Percentiles rank a stretch among this genome's conserved stretches.
These are phyloP conservation scores for Tulasnella sp. DNA, from an alignment of 768 basidiomycete genomes.

Conservation along the genomic window DNA sequence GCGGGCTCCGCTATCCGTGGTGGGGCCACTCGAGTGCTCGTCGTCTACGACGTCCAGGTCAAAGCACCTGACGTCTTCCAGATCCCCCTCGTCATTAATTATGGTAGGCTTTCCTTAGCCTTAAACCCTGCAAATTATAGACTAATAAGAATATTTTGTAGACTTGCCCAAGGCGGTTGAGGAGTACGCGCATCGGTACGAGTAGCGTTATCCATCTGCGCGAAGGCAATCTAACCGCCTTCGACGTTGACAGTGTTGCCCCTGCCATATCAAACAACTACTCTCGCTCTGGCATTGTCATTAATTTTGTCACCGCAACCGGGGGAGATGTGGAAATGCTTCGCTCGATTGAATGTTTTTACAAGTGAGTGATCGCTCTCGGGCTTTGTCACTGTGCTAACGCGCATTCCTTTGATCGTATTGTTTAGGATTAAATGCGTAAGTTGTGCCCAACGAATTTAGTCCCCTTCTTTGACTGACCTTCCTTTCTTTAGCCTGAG, in stretches of 20 bases:
- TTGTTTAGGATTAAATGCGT: slow-evolving; percentile 79
- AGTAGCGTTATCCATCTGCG: slow-evolving; percentile 29
- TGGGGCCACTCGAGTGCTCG: slow-evolving; percentile 66
- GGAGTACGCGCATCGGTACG: slow-evolving; percentile 90
- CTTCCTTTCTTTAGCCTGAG: slow-evolving; percentile 59
- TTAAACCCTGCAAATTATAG: neutral
- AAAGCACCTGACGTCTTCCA: slow-evolving; percentile 86
- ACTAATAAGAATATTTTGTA: slow-evolving; percentile 34
- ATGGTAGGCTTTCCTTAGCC: slow-evolving; percentile 49
- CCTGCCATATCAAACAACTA: slow-evolving; percentile 83
- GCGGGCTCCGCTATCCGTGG: slow-evolving; percentile 60
- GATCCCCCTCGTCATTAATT: slow-evolving; percentile 92
- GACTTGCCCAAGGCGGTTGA: slow-evolving; percentile 94
- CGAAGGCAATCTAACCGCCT: neutral
- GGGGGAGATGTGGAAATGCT: slow-evolving; percentile 99
- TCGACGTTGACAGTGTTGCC: slow-evolving; percentile 55
- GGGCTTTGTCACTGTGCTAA: neutral
- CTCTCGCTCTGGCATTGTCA: slow-evolving; percentile 81
- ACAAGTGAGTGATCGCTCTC: slow-evolving; percentile 58
- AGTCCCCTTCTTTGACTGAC: slow-evolving; percentile 31
- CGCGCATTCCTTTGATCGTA: neutral
- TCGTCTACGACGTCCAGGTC: slow-evolving; percentile 91
- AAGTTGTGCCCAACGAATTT: slow-evolving; percentile 36
- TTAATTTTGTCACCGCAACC: slow-evolving; percentile 96
- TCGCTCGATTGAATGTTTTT: slow-evolving; percentile 97